A percentile compares a stretch with the other conserved stretches of the same genome.
phyloP scores from a whole-genome alignment of 1,284 basidiomycete species.

The Cutaneotrichosporon dermatis region DNA sequence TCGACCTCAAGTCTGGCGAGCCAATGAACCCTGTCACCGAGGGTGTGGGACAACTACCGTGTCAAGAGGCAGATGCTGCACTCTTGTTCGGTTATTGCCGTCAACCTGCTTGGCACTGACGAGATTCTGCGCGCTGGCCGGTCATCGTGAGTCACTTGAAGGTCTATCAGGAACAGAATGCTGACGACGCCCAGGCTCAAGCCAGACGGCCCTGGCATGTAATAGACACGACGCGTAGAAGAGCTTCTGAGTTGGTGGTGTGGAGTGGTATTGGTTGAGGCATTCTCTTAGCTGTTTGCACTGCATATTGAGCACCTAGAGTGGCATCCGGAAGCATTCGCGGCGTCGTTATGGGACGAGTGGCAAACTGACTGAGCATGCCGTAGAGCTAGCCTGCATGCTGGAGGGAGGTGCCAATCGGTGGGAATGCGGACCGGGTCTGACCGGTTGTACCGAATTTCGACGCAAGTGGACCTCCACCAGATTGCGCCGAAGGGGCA shows the following conservation, averaged over 20 bases:
- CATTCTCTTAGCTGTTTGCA: constrained; percentile 10
- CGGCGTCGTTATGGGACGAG: too few species aligned
- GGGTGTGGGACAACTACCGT: constrained; percentile 99
- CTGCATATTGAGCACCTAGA: not conserved
- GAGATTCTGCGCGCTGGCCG: constrained; percentile 92
- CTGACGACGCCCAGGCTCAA: constrained; percentile 3
- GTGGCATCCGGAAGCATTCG: too few species aligned
- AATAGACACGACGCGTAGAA: constrained; percentile 2
- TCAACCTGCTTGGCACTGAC: constrained; percentile 91
- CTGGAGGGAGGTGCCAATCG: too few species aligned
- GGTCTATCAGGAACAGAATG: too few species aligned
- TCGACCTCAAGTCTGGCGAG: constrained; percentile 90
- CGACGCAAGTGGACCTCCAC: too few species aligned
- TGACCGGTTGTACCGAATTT: too few species aligned
- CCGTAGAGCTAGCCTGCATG: too few species aligned
- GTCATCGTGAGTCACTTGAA: constrained; percentile 56
- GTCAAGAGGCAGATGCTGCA: constrained; percentile 99
- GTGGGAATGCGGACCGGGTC: too few species aligned
- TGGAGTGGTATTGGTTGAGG: not conserved
- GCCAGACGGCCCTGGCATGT: constrained; percentile 3
- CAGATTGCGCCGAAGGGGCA: too few species aligned
- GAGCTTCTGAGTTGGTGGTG: not conserved
- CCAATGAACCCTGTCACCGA: constrained; percentile 93
- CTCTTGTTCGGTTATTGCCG: constrained; percentile 93
- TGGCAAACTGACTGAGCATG: too few species aligned